Evolutionary conservation across 495 filamentous ascomycete genomes (phyloP).

Genomic region (Penicillium waksmanii): DNA sequence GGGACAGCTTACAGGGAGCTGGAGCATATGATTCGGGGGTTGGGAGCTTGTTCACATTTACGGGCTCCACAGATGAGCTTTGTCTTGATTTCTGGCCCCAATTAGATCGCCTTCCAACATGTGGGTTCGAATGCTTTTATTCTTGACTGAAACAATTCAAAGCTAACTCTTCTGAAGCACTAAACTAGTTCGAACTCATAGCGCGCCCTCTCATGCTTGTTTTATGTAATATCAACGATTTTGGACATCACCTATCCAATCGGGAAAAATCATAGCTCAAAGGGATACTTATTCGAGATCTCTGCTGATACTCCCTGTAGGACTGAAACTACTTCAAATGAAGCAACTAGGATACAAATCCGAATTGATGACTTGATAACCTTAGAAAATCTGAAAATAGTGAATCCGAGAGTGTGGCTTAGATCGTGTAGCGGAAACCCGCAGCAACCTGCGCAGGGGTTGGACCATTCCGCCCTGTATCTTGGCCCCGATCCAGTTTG

Average conservation of each 20-base stretch:
- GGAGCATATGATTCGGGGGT: conserved; percentile 19
- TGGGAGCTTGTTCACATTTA: conserved; percentile 25
- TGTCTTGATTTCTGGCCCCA: conserved; percentile 37
- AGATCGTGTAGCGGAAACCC: conserved; percentile 13
- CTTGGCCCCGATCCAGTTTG: conserved; percentile 28
- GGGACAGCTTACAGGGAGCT: background rate
- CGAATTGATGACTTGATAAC: too few species aligned
- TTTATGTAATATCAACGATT: too few species aligned
- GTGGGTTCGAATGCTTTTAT: conserved; percentile 6
- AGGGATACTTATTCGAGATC: too few species aligned
- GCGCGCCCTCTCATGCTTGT: too few species aligned
- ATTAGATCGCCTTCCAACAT: conserved; percentile 31
- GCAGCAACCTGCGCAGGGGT: conserved; percentile 26
- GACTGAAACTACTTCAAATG: too few species aligned
- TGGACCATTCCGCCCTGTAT: conserved; percentile 24
- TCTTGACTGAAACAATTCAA: background rate
- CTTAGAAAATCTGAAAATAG: too few species aligned
- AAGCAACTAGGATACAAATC: too few species aligned
- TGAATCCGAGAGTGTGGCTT: background rate
- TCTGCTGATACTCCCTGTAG: too few species aligned
- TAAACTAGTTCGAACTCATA: background rate
- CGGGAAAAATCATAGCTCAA: too few species aligned
- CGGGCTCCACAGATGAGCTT: conserved; percentile 25
- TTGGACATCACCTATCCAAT: too few species aligned
- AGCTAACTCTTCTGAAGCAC: background rate